Percentiles rank a stretch among this genome's conserved stretches.
These are phyloP conservation scores for Ganoderma lingzhi DNA, from an alignment of 1,284 basidiomycete species.

Conservation along the genomic window DNA sequence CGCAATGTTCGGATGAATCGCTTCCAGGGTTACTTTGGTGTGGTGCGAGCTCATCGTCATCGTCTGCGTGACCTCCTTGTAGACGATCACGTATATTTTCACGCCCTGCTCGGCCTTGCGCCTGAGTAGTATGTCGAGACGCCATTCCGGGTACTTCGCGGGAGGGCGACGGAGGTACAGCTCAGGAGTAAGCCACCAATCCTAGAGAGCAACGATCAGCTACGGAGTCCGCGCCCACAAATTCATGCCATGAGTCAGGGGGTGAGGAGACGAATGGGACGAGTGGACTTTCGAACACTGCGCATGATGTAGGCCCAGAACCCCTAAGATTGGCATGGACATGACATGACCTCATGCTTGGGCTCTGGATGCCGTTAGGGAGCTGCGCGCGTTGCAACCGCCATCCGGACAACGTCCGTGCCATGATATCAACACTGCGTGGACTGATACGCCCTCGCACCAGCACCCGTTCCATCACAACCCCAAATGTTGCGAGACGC, in stretches of 20 bases:
- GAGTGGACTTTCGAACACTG: background rate
- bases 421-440: background rate
- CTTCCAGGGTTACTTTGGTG: constrained; percentile 85
- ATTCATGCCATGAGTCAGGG: background rate
- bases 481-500: background rate
- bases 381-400: background rate
- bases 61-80: constrained; percentile 92
- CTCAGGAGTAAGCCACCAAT: constrained; percentile 95
- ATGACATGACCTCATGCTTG: background rate
- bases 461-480: background rate
- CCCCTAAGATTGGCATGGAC: background rate
- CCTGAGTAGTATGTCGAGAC: constrained; percentile 85
- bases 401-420: background rate
- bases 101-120: constrained; percentile 93
- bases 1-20: constrained; percentile 86
- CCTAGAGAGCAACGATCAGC: constrained; percentile 47
- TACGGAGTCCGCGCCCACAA: background rate
- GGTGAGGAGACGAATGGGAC: background rate
- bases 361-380: too few species aligned
- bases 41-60: constrained; percentile 90
- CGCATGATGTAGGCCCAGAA: background rate
- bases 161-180: constrained; percentile 92
- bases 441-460: background rate
- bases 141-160: constrained; percentile 83
- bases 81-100: constrained; percentile 87